Percentiles rank a stretch among this genome's conserved stretches.
Conservation (phyloP, 1,139 yeast genomes). For the Geotrichum aggregatum region DNA sequence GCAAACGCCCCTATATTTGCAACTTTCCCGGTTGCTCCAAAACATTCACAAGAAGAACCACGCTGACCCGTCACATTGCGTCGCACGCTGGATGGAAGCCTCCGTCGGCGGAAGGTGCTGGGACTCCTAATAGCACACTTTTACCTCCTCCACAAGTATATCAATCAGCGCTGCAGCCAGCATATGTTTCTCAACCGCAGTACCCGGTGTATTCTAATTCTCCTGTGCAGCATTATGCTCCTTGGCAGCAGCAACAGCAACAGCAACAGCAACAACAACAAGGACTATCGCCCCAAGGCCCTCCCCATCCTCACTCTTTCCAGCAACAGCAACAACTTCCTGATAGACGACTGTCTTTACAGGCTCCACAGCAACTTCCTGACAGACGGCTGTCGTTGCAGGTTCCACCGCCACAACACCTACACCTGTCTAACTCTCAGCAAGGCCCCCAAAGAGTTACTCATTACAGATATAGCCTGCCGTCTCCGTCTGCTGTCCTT, state of each 20-base stretch:
- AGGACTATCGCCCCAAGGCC: constrained; percentile 7
- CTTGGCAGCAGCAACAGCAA: constrained; percentile 15
- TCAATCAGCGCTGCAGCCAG: constrained; percentile 10
- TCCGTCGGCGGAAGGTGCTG: background rate
- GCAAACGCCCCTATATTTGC: constrained; percentile 67
- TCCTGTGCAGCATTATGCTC: constrained; percentile 3
- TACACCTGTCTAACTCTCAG: too few relatives aligned
- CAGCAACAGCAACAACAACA: constrained; percentile 13
- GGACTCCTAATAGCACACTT: background rate
- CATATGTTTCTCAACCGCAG: constrained; percentile 1
- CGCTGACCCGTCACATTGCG: constrained; percentile 61
- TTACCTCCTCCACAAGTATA: constrained; percentile 6
- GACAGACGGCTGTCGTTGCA: too few relatives aligned
- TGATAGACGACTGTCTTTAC: constrained; percentile 15
- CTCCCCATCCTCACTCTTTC: constrained; percentile 14
- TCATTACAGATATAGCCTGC: background rate
- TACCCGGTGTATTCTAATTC: background rate
- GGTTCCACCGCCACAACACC: background rate
- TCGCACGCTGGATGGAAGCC: constrained; percentile 44
- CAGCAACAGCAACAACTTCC: constrained; percentile 2
- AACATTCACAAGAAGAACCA: constrained; percentile 64
- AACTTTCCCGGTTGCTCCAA: constrained; percentile 63
- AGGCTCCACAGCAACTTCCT: constrained; percentile 8
- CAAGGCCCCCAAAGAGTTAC: background rate
- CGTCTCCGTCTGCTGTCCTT: background rate